These are phyloP conservation scores for Ophiostoma pallidulum DNA, from an alignment of 2,329 filamentous ascomycete genomes.

Conservation along the genomic window DNA sequence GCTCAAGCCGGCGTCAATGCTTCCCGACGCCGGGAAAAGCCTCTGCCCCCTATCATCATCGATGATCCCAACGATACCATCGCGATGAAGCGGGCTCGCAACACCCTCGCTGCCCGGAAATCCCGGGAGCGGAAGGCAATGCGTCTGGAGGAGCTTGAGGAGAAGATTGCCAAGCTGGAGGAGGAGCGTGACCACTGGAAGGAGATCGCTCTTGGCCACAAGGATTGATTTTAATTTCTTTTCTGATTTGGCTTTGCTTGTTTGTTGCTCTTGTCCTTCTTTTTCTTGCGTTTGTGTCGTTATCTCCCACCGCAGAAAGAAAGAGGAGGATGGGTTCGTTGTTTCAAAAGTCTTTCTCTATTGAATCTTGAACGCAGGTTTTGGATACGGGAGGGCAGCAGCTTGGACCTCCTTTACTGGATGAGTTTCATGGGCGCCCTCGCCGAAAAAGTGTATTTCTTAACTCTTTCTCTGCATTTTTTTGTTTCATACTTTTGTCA, in stretches of 20 bases:
- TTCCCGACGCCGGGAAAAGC: conserved; percentile 69
- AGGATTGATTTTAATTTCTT: conserved; percentile 19
- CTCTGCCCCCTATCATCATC: conserved; percentile 67
- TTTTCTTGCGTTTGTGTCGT: neutral
- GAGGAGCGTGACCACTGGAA: conserved; percentile 59
- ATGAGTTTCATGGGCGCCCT: neutral
- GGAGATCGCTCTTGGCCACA: conserved; percentile 38
- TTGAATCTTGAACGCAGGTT: neutral
- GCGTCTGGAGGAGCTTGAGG: conserved; percentile 65
- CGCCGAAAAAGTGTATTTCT: neutral
- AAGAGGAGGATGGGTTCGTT: conserved; percentile 5
- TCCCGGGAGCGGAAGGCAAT: conserved; percentile 79
- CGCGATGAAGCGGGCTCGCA: conserved; percentile 89
- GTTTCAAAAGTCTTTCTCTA: conserved; percentile 7
- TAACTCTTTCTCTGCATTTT: neutral
- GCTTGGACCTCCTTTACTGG: neutral
- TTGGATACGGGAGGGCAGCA: conserved; percentile 4
- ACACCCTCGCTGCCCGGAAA: conserved; percentile 88
- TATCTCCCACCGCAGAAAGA: neutral
- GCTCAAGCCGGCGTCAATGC: conserved; percentile 56
- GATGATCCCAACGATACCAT: conserved; percentile 63
- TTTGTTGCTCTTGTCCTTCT: conserved; percentile 1
- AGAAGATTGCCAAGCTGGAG: conserved; percentile 59
- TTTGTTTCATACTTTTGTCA: neutral
- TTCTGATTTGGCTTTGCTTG: conserved; percentile 2